phyloP scores from a whole-genome alignment of 352 stramenopile genomes.

The Discostella stelligera region DNA sequence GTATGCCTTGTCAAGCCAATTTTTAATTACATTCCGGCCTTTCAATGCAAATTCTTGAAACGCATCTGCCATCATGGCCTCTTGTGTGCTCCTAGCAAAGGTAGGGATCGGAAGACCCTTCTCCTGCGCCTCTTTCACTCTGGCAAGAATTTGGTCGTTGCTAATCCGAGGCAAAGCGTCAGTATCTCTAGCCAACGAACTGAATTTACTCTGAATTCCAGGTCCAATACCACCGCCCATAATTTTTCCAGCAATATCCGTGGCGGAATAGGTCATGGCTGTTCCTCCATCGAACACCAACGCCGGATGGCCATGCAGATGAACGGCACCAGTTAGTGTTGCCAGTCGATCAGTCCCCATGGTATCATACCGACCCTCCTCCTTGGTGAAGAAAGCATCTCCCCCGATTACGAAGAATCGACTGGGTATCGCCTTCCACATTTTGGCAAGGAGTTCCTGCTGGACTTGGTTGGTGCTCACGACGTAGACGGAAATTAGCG shows the following conservation, averaged over 20 bases:
- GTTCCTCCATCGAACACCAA: constrained; percentile 79
- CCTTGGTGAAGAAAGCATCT: constrained; percentile 67
- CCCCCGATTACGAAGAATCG: constrained; percentile 59
- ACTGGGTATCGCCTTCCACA: constrained; percentile 54
- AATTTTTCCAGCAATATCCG: constrained; percentile 58
- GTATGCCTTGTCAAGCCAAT: constrained; percentile 41
- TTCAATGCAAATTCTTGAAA: constrained; percentile 57
- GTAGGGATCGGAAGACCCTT: constrained; percentile 28
- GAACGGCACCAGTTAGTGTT: constrained; percentile 40
- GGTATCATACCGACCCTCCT: constrained; percentile 57
- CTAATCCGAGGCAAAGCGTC: constrained; percentile 42
- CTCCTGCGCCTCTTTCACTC: constrained; percentile 19
- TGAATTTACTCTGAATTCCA: constrained; percentile 54
- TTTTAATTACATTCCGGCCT: constrained; percentile 42
- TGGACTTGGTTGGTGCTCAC: constrained; percentile 59
- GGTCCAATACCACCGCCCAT: constrained; percentile 71
- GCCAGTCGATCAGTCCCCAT: constrained; percentile 73
- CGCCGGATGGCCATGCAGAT: constrained; percentile 46
- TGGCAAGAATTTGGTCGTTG: constrained; percentile 10
- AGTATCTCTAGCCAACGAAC: constrained; percentile 32
- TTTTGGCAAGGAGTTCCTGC: constrained; percentile 30
- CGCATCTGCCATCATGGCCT: constrained; percentile 48
- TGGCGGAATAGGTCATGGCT: constrained; percentile 68
- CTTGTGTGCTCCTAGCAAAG: constrained; percentile 50
- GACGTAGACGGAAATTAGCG: constrained; percentile 61